A percentile compares a stretch with the other conserved stretches of the same genome.
phyloP scores from a whole-genome alignment of 495 filamentous ascomycete species.

The Xylaria cubensis region DNA sequence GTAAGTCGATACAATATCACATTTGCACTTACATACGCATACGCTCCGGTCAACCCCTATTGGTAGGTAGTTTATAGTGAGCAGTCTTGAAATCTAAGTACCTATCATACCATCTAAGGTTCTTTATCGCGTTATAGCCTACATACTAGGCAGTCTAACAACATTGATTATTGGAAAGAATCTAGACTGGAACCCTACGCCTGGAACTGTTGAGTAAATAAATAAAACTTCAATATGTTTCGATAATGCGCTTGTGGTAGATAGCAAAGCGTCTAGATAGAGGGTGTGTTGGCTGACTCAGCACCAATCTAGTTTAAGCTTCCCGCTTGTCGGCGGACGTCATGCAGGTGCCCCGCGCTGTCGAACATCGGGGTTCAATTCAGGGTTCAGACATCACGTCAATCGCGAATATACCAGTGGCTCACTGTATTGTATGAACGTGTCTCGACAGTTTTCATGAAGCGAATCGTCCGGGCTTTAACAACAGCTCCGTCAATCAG shows the following conservation, averaged over 20 bases:
- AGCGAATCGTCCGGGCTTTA: constrained; percentile 1
- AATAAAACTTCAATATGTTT: not conserved
- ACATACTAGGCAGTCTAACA: no score
- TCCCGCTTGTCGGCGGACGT: constrained; percentile 3
- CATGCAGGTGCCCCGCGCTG: constrained; percentile 16
- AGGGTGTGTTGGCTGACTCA: not conserved
- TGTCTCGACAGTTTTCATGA: constrained; percentile 8
- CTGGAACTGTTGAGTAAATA: not conserved
- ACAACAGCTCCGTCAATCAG: constrained; percentile 7
- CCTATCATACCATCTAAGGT: no score
- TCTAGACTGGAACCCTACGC: not conserved
- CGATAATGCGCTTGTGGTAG: not conserved
- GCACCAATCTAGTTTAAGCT: not conserved
- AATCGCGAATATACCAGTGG: not conserved
- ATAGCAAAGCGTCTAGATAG: not conserved
- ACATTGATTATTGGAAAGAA: no score
- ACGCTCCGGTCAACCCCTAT: no score
- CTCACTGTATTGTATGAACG: not conserved
- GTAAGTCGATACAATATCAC: not conserved
- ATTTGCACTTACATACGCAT: not conserved
- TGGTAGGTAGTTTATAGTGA: no score
- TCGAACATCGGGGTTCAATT: not conserved
- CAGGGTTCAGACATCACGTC: not conserved
- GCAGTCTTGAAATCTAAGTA: not conserved
- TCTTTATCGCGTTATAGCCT: no score